Evolutionary conservation across 1,284 basidiomycete genomes (phyloP), one percentile per base, ranked within the genome.

Genomic region (Marasmius tenuissimus): DNA sequence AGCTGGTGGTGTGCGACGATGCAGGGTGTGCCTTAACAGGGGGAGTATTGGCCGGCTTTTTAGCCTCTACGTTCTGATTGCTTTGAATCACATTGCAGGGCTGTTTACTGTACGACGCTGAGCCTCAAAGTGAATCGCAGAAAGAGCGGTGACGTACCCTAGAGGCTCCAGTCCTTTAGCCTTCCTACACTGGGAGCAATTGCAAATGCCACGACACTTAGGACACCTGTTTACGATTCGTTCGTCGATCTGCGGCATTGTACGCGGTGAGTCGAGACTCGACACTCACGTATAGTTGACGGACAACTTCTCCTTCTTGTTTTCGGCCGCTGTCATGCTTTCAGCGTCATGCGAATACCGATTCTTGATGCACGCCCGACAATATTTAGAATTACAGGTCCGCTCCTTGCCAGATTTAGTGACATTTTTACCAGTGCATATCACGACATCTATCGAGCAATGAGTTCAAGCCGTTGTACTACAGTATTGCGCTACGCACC

Each of bases 171-270:
- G 74, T 14, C 88, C 86, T 70, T 85, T 81, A 11, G 80, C 74
- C 72, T 86, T 89, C 58, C 85, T 81, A 72, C 90, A 92, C 1
- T 68, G 70, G 42, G 80, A 77, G 64, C 90, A 92, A 69, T 86
- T 89, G 72, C 90, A 92, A 4, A 77, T 73, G 66, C 81, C 84
- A 59, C 79, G 76, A 64, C 90, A 92, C 68, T 79, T 83, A 16
- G 88, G 88, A 65, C 90, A 92, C 68, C 90, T 92, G 63, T 16
- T 18, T 10, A 58, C 4, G 10, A 33, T 10, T 11, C 16, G 34
- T 54, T 35, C 7, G 35, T 18, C 52, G 16, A 54, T 9, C 20
- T 14, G 8, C 5, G 27, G 27, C 14, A 47, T 8, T 9, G 35
- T 4, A 5, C 3, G 14, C 35, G 34, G 27, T 6, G 12, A 34